These are phyloP conservation scores for Magnolia kwangsiensis DNA, from an alignment of 164 flowering plant genomes.

Conservation along the genomic window DNA sequence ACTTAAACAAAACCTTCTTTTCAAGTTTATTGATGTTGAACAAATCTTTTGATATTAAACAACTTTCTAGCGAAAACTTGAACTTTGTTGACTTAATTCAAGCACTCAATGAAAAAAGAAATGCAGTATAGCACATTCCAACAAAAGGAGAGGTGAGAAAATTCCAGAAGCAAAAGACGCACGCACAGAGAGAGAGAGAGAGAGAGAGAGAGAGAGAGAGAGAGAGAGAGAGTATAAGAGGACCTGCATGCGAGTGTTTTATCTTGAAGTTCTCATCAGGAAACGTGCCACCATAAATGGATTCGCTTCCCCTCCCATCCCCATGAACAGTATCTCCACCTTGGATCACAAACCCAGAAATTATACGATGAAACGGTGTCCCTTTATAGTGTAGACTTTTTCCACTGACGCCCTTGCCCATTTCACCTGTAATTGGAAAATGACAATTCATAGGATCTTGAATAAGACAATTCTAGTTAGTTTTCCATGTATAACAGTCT, in stretches of 20 bases:
- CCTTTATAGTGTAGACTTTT: conserved; percentile 81
- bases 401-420: conserved; percentile 64
- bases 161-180: too few relatives aligned
- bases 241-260: conserved; percentile 74
- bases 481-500: not conserved
- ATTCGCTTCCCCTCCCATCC: conserved; percentile 73
- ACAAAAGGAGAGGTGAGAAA: too few relatives aligned
- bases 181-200: not conserved
- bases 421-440: conserved; percentile 53
- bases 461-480: not conserved
- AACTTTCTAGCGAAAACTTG: too few relatives aligned
- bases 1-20: too few relatives aligned
- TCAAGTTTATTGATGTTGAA: too few relatives aligned
- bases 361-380: conserved; percentile 85
- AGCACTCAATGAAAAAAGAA: too few relatives aligned
- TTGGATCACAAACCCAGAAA: conserved; percentile 92
- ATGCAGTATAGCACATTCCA: too few relatives aligned
- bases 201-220: not conserved
- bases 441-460: not conserved
- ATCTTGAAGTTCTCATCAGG: conserved; percentile 90
- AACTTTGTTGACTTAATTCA: too few relatives aligned
- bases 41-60: too few relatives aligned
- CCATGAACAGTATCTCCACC: conserved; percentile 80
- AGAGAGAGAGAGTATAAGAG: not conserved
- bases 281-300: conserved; percentile 87